Evolutionary conservation across 73 alveolate genomes (phyloP).

Genomic region (Halteria grandinella): DNA sequence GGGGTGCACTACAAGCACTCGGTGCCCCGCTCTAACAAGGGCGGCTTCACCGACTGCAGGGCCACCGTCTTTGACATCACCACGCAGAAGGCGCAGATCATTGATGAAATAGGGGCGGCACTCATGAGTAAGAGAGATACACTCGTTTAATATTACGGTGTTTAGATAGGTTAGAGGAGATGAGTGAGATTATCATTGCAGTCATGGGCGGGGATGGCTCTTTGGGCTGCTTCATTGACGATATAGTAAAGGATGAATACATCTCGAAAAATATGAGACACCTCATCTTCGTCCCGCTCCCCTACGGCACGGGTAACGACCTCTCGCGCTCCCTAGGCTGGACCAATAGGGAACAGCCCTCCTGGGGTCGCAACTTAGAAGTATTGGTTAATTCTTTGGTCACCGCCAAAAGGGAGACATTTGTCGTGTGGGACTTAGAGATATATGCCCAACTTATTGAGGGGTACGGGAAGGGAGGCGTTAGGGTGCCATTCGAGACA

Average conservation of each 20-base stretch:
- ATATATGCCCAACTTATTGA: not conserved
- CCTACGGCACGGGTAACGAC: constrained; percentile 45
- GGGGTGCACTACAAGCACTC: too few species aligned
- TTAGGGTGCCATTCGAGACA: not conserved
- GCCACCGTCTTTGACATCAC: too few species aligned
- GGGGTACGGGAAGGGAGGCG: not conserved
- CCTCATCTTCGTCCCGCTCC: not conserved
- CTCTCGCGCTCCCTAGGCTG: constrained; percentile 19
- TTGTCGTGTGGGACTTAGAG: constrained; percentile 43
- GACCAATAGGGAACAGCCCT: constrained; percentile 6
- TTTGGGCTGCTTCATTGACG: constrained; percentile 17
- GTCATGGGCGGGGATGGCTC: constrained; percentile 49
- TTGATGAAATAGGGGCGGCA: too few species aligned
- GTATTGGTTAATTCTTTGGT: not conserved
- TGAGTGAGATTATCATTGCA: too few species aligned
- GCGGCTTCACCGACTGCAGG: too few species aligned
- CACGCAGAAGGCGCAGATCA: too few species aligned
- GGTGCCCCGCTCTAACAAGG: too few species aligned
- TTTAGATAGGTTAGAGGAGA: too few species aligned
- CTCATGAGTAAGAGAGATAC: too few species aligned
- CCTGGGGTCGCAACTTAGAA: not conserved
- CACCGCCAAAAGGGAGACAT: not conserved
- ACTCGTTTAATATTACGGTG: too few species aligned
- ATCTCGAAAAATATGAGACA: not conserved
- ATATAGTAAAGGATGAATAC: not conserved